Evolutionary conservation across 2,329 filamentous ascomycete genomes (phyloP).

Genomic region (Fusarium sp.): DNA sequence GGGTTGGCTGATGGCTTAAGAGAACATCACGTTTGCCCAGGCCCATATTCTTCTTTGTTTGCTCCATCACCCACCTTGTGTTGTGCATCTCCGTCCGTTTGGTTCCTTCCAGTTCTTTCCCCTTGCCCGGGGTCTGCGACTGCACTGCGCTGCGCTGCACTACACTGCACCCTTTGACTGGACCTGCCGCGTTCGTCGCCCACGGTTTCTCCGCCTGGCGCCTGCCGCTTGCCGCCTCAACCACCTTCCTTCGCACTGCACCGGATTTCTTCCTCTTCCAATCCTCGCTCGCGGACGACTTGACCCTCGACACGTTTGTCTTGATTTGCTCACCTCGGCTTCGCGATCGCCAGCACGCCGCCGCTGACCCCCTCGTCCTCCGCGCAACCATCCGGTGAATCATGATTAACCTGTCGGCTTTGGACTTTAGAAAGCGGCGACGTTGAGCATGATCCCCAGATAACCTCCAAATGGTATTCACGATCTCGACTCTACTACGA

Average conservation of each 20-base stretch:
- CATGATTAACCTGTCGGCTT: slow-evolving; percentile 34
- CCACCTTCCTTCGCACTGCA: slow-evolving; percentile 12
- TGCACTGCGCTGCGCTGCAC: neutral
- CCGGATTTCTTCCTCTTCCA: neutral
- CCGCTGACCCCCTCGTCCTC: neutral
- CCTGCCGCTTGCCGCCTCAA: slow-evolving; percentile 4
- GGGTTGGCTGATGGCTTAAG: neutral
- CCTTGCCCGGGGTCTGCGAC: neutral
- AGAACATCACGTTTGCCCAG: neutral
- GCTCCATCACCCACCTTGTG: neutral
- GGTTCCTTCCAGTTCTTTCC: neutral
- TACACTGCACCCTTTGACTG: neutral
- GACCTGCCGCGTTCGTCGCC: slow-evolving; percentile 6
- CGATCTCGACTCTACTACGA: neutral
- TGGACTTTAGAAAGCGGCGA: slow-evolving; percentile 39
- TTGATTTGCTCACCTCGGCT: slow-evolving; percentile 4
- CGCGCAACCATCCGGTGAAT: slow-evolving; percentile 24
- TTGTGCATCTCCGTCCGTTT: neutral
- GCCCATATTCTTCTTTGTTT: slow-evolving; percentile 17
- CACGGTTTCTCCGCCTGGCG: slow-evolving; percentile 27
- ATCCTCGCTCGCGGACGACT: neutral
- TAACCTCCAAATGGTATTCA: slow-evolving; percentile 33
- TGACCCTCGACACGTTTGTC: neutral
- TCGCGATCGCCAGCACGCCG: slow-evolving; percentile 13
- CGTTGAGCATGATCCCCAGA: slow-evolving; percentile 36